Evolutionary conservation across 179 eudicot species (phyloP).

Genomic region (Corrigiola litoralis): DNA sequence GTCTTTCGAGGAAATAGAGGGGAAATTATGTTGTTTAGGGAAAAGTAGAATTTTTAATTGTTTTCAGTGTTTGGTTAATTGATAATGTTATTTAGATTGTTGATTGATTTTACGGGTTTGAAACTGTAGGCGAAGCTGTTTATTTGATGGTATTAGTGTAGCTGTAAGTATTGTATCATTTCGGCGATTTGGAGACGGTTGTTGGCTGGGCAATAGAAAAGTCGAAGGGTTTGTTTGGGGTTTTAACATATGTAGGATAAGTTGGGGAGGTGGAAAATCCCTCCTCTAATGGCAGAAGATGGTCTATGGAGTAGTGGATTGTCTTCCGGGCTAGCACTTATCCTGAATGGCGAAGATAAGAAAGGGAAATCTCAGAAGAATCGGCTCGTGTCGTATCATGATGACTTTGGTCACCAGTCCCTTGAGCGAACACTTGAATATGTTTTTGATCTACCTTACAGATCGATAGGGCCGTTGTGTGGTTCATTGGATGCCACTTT

Average conservation of each 20-base stretch:
- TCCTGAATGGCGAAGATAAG: constrained; percentile 56
- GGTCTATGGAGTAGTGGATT: constrained; percentile 51
- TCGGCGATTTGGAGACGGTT: neutral
- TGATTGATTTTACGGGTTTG: neutral
- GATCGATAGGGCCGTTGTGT: constrained; percentile 40
- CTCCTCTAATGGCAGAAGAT: constrained; percentile 73
- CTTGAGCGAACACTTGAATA: constrained; percentile 83
- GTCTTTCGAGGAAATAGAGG: too few species aligned
- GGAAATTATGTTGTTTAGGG: too few species aligned
- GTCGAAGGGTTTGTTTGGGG: neutral
- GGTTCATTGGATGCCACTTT: constrained; percentile 34
- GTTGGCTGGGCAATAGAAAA: neutral
- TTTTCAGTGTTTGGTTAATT: neutral
- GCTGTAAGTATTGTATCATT: neutral
- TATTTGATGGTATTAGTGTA: neutral
- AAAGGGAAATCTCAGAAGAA: constrained; percentile 51
- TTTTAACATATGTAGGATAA: constrained; percentile 30
- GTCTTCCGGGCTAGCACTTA: constrained; percentile 77
- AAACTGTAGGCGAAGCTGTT: constrained; percentile 6
- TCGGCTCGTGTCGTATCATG: constrained; percentile 62
- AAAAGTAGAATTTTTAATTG: too few species aligned
- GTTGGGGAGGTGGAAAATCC: constrained; percentile 32
- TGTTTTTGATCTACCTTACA: constrained; percentile 65
- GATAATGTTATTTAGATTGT: neutral
- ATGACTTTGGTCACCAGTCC: constrained; percentile 82